A percentile compares a stretch with the other conserved stretches of the same genome.
These are phyloP conservation scores for Coemansia reversa DNA, from an alignment of 192 early-diverging fungal species.

Conservation along the genomic window DNA sequence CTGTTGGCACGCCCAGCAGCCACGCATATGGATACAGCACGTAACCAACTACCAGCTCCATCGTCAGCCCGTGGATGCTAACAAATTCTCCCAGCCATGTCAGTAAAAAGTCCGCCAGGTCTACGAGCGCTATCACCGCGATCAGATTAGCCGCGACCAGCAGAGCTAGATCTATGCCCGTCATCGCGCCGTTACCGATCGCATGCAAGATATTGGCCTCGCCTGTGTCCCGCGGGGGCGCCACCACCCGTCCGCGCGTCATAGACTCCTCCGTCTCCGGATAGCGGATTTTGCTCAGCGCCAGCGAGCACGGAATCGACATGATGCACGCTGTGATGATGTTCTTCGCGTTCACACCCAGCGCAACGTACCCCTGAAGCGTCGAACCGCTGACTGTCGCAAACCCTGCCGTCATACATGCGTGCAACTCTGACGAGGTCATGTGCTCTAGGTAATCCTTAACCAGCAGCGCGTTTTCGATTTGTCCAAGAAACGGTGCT, in stretches of 20 bases:
- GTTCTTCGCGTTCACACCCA: constrained; percentile 64
- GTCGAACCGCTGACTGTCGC: constrained; percentile 87
- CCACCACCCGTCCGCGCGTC: constrained; percentile 65
- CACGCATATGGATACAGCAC: constrained; percentile 74
- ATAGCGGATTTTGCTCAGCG: constrained; percentile 81
- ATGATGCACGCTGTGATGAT: constrained; percentile 86
- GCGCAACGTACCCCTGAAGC: constrained; percentile 67
- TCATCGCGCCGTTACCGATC: constrained; percentile 77
- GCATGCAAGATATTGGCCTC: constrained; percentile 79
- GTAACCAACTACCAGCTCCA: constrained; percentile 73
- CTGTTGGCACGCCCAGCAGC: constrained; percentile 64
- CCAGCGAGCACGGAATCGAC: constrained; percentile 83
- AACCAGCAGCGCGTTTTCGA: constrained; percentile 79
- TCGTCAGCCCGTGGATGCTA: constrained; percentile 57
- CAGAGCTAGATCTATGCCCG: constrained; percentile 72
- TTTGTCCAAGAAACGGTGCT: constrained; percentile 82
- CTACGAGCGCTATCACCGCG: constrained; percentile 70
- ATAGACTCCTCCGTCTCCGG: constrained; percentile 82
- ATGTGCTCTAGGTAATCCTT: constrained; percentile 78
- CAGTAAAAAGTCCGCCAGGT: constrained; percentile 66
- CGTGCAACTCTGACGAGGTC: constrained; percentile 84
- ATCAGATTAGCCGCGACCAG: constrained; percentile 77
- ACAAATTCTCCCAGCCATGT: constrained; percentile 72
- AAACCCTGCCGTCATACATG: constrained; percentile 87
- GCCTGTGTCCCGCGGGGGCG: constrained; percentile 60